Base-by-base conservation (phyloP, 2,329 filamentous ascomycete species). In the Verticillium nubilum region DNA sequence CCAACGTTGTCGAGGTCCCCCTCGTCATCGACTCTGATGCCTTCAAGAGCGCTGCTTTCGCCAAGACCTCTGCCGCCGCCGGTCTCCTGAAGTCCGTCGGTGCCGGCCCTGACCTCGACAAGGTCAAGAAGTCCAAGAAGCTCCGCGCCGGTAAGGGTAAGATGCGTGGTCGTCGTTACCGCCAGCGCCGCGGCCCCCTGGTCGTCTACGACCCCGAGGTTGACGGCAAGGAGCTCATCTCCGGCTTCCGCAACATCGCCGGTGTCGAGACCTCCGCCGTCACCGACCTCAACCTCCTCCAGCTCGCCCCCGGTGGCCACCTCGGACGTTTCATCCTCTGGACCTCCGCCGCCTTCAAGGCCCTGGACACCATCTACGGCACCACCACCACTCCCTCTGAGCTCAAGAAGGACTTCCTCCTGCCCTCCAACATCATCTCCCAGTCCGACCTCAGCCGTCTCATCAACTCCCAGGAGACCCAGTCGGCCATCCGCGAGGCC, bases 401-500 rank as follows among this genome's bases (percentile, higher is more conserved):
- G 66, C 88, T 96, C 75, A 99, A 99, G 92, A 96, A 95, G 85
- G 94, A 99, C 86, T 99, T 95, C 90, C 86, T 97, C 74, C 88
- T 99, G 69, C 95, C 95, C 67, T 90, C 89, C 73, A 93, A 94
- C 84, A 79, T 96, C 70, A 91, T 99, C 76, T 86, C 90, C 73
- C 94, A 99, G 86, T 87, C 95, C 76, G 95, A 99, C 75, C 88
- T 99, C 72, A 87, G 87, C 82, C 95, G 96, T 80, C 87, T 99
- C 75, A 99, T 99, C 90, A 99, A 99, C 92, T 94, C 90, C 74
- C 92, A 91, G 74, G 95, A 99, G 84, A 90, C 98, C 79, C 95
- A 99, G 89, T 91, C 89, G 79, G 94, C 97, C 62, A 87, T 99
- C 74, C 88, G 90, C 72, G 92, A 89, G 64, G 92, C 93, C 79